Evolutionary conservation across 2,329 filamentous ascomycete genomes (phyloP), one percentile per base, ranked within the genome.

Genomic region (Didymella sp.): DNA sequence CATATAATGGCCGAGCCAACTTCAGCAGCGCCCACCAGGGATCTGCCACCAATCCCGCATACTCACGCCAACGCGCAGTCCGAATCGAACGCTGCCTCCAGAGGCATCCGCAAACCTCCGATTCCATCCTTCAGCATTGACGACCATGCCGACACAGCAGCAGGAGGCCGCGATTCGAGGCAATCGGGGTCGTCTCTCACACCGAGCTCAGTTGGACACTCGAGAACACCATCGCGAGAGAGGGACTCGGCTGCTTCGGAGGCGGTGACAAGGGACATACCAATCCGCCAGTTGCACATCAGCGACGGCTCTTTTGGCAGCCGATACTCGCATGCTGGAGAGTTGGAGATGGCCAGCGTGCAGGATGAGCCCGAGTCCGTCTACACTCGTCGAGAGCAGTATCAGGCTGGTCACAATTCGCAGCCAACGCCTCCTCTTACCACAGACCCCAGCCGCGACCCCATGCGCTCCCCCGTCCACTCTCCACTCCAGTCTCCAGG

Each of bases 191-290:
- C 72, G 27, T 76, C 74, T 35, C 57, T 73, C 19, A 61, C 62
- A 31, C 61, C 67, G 12, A 76, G 71, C 56, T 74, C 72, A 11
- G 57, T 58, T 22, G 68, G 69, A 4, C 74, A 76, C 59, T 76
- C 75, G 24, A 70, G 72, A 59, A 72, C 70, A 38, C 62, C 68
- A 0, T 77, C 75, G 4, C 59, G 73, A 55, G 75, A 77, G 28
- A 62, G 65, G 53, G 61, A 72, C 51, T 70, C 65, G 5, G 62
- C 56, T 46, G 59, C 59, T 46, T 60, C 66, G 27, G 56, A 73
- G 35, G 64, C 72, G 17, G 57, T 73, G 19, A 71, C 73, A 21
- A 64, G 67, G 40, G 69, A 71, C 21, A 75, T 75, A 48, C 73
- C 74, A 42, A 68, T 73, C 9, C 69, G 68, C 9, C 73, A 74